Conservation (phyloP, 441 rosid genomes). For the Raphanus hybrid region DNA sequence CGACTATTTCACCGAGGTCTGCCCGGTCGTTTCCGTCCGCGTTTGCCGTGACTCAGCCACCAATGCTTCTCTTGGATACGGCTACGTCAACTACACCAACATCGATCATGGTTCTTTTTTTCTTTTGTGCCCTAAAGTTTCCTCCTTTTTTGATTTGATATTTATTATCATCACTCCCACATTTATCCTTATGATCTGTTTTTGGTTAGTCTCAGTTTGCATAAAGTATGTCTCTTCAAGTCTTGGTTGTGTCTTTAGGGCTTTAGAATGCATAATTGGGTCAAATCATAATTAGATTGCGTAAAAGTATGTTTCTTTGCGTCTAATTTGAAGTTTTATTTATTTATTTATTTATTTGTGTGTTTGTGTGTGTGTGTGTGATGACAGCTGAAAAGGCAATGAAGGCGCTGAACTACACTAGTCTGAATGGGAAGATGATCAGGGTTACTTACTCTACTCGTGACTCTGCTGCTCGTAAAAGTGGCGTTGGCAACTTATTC, state of each 20-base stretch:
- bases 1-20: slow-evolving; percentile 50
- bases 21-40: slow-evolving; percentile 59
- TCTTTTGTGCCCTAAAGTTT: too few relatives aligned
- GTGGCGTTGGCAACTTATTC: slow-evolving; percentile 62
- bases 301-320: too few relatives aligned
- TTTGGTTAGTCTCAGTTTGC: too few relatives aligned
- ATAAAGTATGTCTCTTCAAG: too few relatives aligned
- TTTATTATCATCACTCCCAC: too few relatives aligned
- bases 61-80: slow-evolving; percentile 59
- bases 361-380: background rate
- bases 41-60: slow-evolving; percentile 57
- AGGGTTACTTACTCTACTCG: slow-evolving; percentile 62
- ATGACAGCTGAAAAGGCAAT: slow-evolving; percentile 51
- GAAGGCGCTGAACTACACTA: slow-evolving; percentile 48
- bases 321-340: too few relatives aligned
- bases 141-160: too few relatives aligned
- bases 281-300: too few relatives aligned
- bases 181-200: too few relatives aligned
- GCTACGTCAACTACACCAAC: slow-evolving; percentile 58
- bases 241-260: too few relatives aligned
- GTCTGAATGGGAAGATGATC: slow-evolving; percentile 54
- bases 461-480: slow-evolving; percentile 57
- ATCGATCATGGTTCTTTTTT: background rate
- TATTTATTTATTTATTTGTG: background rate
- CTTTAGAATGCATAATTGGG: background rate